Conservation (phyloP, 345 rosid genomes). For the Brassica incana region DNA sequence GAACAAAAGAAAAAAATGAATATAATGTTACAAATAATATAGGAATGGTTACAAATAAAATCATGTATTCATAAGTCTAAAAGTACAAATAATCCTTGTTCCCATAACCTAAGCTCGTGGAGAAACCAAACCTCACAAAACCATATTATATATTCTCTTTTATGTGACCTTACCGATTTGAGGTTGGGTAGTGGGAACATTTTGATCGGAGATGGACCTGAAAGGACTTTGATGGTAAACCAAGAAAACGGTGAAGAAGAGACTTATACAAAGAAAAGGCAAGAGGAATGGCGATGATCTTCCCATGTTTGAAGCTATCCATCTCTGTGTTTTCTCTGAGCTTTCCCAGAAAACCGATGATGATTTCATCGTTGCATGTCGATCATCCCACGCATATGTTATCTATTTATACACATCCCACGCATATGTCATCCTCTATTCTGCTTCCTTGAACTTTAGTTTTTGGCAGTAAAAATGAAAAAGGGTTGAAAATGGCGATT, state of each 20-base stretch:
- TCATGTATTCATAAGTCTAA: background rate
- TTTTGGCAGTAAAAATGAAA: slow-evolving; percentile 10
- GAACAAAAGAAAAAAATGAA: background rate
- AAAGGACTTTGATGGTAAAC: slow-evolving; percentile 58
- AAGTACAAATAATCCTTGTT: background rate
- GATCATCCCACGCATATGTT: slow-evolving; percentile 25
- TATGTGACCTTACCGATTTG: slow-evolving; percentile 36
- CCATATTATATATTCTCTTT: background rate
- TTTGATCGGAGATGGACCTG: slow-evolving; percentile 34
- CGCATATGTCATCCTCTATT: background rate
- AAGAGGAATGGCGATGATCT: slow-evolving; percentile 48
- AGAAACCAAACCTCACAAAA: background rate
- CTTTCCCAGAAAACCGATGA: slow-evolving; percentile 24
- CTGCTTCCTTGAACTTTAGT: slow-evolving; percentile 3
- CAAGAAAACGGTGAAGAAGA: slow-evolving; percentile 54
- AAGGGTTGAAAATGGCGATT: background rate
- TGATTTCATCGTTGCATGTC: slow-evolving; percentile 42
- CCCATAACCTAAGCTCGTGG: background rate
- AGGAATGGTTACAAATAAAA: background rate
- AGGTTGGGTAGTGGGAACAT: slow-evolving; percentile 22
- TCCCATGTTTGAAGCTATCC: slow-evolving; percentile 35
- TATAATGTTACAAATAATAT: background rate
- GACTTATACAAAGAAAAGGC: slow-evolving; percentile 45
- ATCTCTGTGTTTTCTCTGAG: slow-evolving; percentile 43
- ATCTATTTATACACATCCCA: background rate